Conservation (phyloP, 1,284 basidiomycete genomes). For the Leccinum glutinopallens region DNA sequence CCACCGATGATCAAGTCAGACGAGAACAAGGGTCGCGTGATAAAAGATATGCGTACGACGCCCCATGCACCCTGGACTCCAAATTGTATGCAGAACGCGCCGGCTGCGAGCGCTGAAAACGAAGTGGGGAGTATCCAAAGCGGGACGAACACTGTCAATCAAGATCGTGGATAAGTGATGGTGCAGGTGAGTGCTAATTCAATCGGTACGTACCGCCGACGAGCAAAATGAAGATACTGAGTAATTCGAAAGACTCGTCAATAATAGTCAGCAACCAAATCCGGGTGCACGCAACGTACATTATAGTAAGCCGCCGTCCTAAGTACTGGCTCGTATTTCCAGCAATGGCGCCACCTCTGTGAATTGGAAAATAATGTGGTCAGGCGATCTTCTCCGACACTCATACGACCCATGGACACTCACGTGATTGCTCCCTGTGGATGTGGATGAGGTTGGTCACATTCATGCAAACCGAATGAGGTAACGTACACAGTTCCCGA, state of each 20-base stretch:
- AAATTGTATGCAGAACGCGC: slow-evolving; percentile 87
- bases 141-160: slow-evolving; percentile 62
- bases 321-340: slow-evolving; percentile 84
- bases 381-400: not conserved
- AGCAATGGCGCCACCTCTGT: slow-evolving; percentile 75
- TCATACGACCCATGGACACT: slow-evolving; percentile 12
- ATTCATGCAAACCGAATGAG: slow-evolving; percentile 43
- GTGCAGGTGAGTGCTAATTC: slow-evolving; percentile 58
- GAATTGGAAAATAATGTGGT: slow-evolving; percentile 18
- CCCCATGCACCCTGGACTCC: slow-evolving; percentile 87
- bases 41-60: slow-evolving; percentile 41
- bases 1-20: not conserved
- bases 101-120: slow-evolving; percentile 70
- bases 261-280: not conserved
- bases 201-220: slow-evolving; percentile 40
- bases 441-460: slow-evolving; percentile 56
- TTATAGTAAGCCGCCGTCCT: slow-evolving; percentile 86
- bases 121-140: slow-evolving; percentile 80
- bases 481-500: slow-evolving; percentile 82
- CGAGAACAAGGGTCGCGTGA: not conserved
- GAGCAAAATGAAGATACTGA: slow-evolving; percentile 43
- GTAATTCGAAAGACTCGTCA: slow-evolving; percentile 3
- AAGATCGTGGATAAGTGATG: slow-evolving; percentile 36
- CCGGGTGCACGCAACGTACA: slow-evolving; percentile 44
- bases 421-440: slow-evolving; percentile 44